A percentile compares a stretch with the other conserved stretches of the same genome.
phyloP scores from a whole-genome alignment of 495 filamentous ascomycete genomes.

The Penicillium pancosmium region DNA sequence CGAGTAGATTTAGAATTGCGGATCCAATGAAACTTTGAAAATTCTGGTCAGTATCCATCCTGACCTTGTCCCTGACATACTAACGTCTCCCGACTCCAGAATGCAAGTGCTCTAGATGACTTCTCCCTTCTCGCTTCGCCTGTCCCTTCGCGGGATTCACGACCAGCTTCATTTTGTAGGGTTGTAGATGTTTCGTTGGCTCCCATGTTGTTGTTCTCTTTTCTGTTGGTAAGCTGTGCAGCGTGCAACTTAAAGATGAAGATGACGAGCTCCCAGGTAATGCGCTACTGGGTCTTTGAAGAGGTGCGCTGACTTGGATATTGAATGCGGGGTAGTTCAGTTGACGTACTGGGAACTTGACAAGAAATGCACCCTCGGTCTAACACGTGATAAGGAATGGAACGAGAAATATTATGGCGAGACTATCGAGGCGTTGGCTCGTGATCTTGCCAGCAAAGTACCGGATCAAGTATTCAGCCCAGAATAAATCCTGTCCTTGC shows the following conservation, averaged over 20 bases:
- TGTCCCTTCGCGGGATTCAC: neutral
- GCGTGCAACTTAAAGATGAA: neutral
- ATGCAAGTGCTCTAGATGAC: neutral
- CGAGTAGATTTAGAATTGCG: constrained; percentile 62
- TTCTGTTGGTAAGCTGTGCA: neutral
- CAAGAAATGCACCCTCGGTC: no score
- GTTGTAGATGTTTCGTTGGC: neutral
- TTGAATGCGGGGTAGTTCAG: no score
- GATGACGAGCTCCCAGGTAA: neutral
- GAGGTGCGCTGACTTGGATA: no score
- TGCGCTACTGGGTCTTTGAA: neutral
- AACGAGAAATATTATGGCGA: constrained; percentile 9
- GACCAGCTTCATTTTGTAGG: neutral
- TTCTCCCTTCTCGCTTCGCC: neutral
- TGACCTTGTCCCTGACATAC: neutral
- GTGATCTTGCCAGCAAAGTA: constrained; percentile 18
- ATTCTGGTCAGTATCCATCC: neutral
- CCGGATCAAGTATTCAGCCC: constrained; percentile 24
- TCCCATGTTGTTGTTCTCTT: neutral
- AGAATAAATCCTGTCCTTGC: constrained; percentile 22
- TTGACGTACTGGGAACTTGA: no score
- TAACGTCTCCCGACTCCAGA: neutral
- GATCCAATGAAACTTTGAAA: constrained; percentile 54
- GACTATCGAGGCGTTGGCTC: constrained; percentile 12
- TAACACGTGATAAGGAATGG: no score